phyloP scores from a whole-genome alignment of 257 asterid genomes.

The Primulina eburnea region DNA sequence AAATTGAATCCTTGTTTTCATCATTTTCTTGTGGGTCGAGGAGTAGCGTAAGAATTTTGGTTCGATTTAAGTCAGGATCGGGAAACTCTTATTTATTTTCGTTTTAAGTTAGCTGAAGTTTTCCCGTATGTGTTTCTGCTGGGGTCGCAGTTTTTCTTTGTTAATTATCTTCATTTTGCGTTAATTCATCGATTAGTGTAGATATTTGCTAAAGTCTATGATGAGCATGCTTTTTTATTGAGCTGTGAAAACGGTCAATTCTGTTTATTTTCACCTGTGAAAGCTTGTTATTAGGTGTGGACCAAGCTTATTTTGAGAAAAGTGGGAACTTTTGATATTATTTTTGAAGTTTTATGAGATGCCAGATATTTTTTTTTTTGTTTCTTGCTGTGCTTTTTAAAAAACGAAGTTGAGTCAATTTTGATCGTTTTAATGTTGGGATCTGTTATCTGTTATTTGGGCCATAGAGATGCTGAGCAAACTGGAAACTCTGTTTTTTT shows the following conservation, averaged over 20 bases:
- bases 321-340: slow-evolving; percentile 2
- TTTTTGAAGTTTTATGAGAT: background rate
- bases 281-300: background rate
- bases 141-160: slow-evolving; percentile 17
- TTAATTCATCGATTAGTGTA: background rate
- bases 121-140: slow-evolving; percentile 1
- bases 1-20: slow-evolving; percentile 21
- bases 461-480: background rate
- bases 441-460: background rate
- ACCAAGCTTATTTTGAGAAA: background rate
- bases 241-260: background rate
- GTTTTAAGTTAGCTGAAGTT: slow-evolving; percentile 15
- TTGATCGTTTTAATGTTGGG: slow-evolving; percentile 15
- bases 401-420: background rate
- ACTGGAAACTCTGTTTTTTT: background rate
- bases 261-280: slow-evolving; percentile 4
- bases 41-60: slow-evolving; percentile 12
- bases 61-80: slow-evolving; percentile 24
- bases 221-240: background rate
- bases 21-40: slow-evolving; percentile 31
- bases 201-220: background rate
- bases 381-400: background rate
- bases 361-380: background rate
- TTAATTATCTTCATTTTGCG: background rate
- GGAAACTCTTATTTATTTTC: background rate